These are phyloP conservation scores for Rhizomucor pusillus DNA, from an alignment of 371 early-diverging fungal genomes.

Conservation along the genomic window DNA sequence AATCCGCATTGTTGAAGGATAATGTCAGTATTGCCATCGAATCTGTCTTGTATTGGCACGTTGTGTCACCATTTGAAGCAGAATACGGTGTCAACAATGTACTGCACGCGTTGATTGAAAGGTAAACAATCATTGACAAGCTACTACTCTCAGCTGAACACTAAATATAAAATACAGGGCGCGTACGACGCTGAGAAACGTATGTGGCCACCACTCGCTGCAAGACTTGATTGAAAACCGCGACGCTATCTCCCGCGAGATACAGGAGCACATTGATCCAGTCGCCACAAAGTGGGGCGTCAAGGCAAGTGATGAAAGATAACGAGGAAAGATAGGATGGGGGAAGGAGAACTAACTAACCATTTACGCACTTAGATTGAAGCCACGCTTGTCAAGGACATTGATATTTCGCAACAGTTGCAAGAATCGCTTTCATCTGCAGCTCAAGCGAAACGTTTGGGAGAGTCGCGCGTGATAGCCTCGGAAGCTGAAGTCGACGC, in stretches of 20 bases:
- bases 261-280: slow-evolving; percentile 66
- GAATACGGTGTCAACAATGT: slow-evolving; percentile 78
- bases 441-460: slow-evolving; percentile 85
- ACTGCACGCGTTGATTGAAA: slow-evolving; percentile 71
- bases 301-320: too few relatives aligned
- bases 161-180: slow-evolving; percentile 41
- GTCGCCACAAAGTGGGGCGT: slow-evolving; percentile 69
- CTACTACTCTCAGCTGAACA: too few relatives aligned
- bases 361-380: slow-evolving; percentile 62
- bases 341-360: not conserved
- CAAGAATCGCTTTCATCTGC: slow-evolving; percentile 84
- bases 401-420: slow-evolving; percentile 68
- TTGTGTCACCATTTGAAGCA: slow-evolving; percentile 80
- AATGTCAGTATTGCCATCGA: slow-evolving; percentile 83
- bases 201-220: slow-evolving; percentile 55
- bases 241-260: slow-evolving; percentile 80
- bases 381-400: slow-evolving; percentile 84
- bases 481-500: slow-evolving; percentile 91
- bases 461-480: slow-evolving; percentile 86
- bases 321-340: not conserved
- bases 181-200: slow-evolving; percentile 67
- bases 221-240: slow-evolving; percentile 87
- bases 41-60: slow-evolving; percentile 82
- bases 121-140: too few relatives aligned
- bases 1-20: slow-evolving; percentile 57